These are phyloP conservation scores for Rhypophila decipiens DNA, from an alignment of 495 filamentous ascomycete genomes.

Conservation along the genomic window DNA sequence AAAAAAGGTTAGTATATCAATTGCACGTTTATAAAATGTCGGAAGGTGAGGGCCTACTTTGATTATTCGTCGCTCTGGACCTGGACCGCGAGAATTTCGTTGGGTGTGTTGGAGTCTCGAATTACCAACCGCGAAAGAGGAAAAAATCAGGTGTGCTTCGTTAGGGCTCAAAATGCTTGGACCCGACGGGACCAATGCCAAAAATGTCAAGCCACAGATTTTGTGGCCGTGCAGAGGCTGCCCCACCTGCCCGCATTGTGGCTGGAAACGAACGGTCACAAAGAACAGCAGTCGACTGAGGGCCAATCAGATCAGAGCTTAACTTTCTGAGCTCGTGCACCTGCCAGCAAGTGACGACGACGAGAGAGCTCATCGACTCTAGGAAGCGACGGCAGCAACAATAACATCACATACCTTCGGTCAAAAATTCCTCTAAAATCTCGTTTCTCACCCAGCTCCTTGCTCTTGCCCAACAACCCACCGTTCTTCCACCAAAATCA, in stretches of 20 bases:
- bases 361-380: no score
- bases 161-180: slow-evolving; percentile 28
- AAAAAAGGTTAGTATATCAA: slow-evolving; percentile 18
- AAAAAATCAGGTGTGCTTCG: slow-evolving; percentile 31
- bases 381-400: no score
- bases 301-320: no score
- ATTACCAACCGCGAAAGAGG: slow-evolving; percentile 25
- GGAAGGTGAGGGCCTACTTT: slow-evolving; percentile 32
- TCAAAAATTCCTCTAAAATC: no score
- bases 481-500: background rate
- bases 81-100: slow-evolving; percentile 24
- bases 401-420: no score
- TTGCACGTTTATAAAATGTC: background rate
- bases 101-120: slow-evolving; percentile 24
- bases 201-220: background rate
- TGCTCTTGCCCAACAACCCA: no score
- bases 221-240: slow-evolving; percentile 15
- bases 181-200: slow-evolving; percentile 5
- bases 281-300: no score
- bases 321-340: no score
- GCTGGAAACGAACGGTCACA: no score
- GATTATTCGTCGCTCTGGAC: slow-evolving; percentile 27
- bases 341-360: no score
- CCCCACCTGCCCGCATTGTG: background rate
- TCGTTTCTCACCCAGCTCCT: no score